Conservation (phyloP, 768 basidiomycete genomes). For the Lenzites betulinus region DNA sequence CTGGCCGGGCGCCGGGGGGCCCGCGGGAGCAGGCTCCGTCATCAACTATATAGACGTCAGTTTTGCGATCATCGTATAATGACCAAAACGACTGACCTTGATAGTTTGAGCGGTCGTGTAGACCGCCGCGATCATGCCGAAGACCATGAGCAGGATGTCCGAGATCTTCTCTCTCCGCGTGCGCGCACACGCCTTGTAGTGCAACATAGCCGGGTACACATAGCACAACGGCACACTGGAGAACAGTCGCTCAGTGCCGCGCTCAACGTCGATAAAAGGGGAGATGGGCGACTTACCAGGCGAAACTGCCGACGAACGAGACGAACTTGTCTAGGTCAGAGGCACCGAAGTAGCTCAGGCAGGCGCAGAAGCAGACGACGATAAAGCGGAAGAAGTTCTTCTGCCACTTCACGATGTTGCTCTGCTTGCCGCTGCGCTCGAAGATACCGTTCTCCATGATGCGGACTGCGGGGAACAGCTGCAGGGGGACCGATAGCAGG, state of each 20-base stretch:
- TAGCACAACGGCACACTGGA: conserved; percentile 88
- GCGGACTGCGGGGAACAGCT: conserved; percentile 96
- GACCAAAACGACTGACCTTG: conserved; percentile 44
- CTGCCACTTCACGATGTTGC: conserved; percentile 87
- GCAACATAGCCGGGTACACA: conserved; percentile 91
- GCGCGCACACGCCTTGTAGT: conserved; percentile 82
- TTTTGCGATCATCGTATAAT: background rate
- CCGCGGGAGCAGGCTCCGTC: conserved; percentile 48
- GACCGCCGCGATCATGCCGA: conserved; percentile 68
- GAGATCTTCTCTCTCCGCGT: conserved; percentile 64
- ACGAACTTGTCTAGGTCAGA: conserved; percentile 95
- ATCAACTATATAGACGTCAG: conserved; percentile 50
- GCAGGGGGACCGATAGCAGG: conserved; percentile 86
- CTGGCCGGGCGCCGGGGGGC: conserved; percentile 35
- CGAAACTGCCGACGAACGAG: conserved; percentile 88
- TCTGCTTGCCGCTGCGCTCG: conserved; percentile 80
- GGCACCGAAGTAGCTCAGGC: conserved; percentile 80
- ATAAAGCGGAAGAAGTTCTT: conserved; percentile 89
- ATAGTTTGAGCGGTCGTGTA: conserved; percentile 86
- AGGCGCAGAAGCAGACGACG: conserved; percentile 78
- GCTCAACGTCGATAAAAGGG: background rate
- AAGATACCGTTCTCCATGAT: conserved; percentile 98
- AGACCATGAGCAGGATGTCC: conserved; percentile 74
- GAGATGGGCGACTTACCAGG: conserved; percentile 67
- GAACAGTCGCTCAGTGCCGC: background rate